Percentiles rank a stretch among this genome's conserved stretches.
Evolutionary conservation across 2,329 filamentous ascomycete species (phyloP).

Genomic region (Verticillium tricorpus): DNA sequence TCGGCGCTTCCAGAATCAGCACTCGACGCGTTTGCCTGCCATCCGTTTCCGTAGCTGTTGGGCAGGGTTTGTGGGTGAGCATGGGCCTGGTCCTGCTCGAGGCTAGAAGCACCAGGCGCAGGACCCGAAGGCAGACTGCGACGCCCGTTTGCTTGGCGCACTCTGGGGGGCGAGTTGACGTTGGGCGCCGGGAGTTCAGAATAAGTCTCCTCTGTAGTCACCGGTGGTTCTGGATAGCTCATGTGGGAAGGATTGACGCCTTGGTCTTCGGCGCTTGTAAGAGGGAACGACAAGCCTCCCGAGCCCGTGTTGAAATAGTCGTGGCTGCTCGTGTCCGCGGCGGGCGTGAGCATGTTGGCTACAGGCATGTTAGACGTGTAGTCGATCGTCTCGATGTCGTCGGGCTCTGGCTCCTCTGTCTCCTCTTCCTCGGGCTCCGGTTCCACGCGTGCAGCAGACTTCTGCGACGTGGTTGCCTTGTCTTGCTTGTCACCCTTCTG

Average conservation of each 20-base stretch:
- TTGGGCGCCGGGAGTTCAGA: background rate
- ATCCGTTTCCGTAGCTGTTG: background rate
- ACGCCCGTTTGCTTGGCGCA: background rate
- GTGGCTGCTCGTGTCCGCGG: conserved; percentile 15
- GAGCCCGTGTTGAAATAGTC: conserved; percentile 24
- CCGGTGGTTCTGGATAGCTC: conserved; percentile 6
- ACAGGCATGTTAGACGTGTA: conserved; percentile 18
- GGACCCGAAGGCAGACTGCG: background rate
- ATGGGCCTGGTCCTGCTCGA: background rate
- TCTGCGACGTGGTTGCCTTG: background rate
- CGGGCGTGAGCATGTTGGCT: conserved; percentile 19
- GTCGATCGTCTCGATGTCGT: conserved; percentile 14
- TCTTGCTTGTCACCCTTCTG: conserved; percentile 7
- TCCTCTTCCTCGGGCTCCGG: conserved; percentile 12
- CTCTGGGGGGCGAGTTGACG: background rate
- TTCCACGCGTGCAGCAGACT: conserved; percentile 11
- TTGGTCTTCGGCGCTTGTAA: conserved; percentile 8
- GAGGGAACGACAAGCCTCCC: conserved; percentile 17
- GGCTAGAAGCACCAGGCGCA: background rate
- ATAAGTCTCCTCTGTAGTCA: background rate
- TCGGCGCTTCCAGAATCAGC: background rate
- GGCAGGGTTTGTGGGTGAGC: background rate
- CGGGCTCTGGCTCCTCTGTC: conserved; percentile 9
- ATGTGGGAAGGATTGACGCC: background rate
- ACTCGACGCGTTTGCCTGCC: background rate